Percentiles rank a stretch among this genome's conserved stretches.
These are phyloP conservation scores for Wickerhamiella australiensis DNA, from an alignment of 805 yeast species.

Conservation along the genomic window DNA sequence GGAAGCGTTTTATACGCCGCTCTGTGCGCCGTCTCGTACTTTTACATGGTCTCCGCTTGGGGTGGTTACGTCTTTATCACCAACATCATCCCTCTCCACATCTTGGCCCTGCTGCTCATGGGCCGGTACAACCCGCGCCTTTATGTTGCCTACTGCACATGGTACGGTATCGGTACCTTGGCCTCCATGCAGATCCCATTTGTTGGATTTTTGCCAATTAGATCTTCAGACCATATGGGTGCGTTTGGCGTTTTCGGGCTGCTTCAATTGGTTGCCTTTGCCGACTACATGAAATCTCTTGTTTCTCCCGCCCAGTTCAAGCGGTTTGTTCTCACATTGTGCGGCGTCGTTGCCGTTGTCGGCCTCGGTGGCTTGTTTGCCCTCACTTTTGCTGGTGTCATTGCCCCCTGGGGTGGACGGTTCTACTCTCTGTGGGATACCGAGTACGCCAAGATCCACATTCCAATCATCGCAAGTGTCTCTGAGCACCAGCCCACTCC, in stretches of 20 bases:
- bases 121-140: slow-evolving; percentile 78
- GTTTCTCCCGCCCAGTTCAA: slow-evolving; percentile 64
- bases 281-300: slow-evolving; percentile 64
- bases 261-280: slow-evolving; percentile 78
- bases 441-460: slow-evolving; percentile 91
- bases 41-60: slow-evolving; percentile 99
- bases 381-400: slow-evolving; percentile 80
- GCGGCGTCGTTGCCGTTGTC: slow-evolving; percentile 41
- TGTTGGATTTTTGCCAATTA: slow-evolving; percentile 92
- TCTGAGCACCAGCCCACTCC: slow-evolving; percentile 99
- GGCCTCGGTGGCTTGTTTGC: slow-evolving; percentile 64
- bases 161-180: slow-evolving; percentile 96
- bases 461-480: slow-evolving; percentile 96
- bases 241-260: slow-evolving; percentile 95
- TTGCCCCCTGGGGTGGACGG: slow-evolving; percentile 99
- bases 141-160: slow-evolving; percentile 85
- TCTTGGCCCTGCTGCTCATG: slow-evolving; percentile 80
- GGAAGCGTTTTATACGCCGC: slow-evolving; percentile 83
- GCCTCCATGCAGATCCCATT: slow-evolving; percentile 99
- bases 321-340: slow-evolving; percentile 37
- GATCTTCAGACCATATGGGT: slow-evolving; percentile 97
- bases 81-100: slow-evolving; percentile 90
- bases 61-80: slow-evolving; percentile 99
- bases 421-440: slow-evolving; percentile 98
- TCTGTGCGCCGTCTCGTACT: slow-evolving; percentile 75